Evolutionary conservation across 208 protist species (phyloP).

Genomic region (Wallacemonas sp.): DNA sequence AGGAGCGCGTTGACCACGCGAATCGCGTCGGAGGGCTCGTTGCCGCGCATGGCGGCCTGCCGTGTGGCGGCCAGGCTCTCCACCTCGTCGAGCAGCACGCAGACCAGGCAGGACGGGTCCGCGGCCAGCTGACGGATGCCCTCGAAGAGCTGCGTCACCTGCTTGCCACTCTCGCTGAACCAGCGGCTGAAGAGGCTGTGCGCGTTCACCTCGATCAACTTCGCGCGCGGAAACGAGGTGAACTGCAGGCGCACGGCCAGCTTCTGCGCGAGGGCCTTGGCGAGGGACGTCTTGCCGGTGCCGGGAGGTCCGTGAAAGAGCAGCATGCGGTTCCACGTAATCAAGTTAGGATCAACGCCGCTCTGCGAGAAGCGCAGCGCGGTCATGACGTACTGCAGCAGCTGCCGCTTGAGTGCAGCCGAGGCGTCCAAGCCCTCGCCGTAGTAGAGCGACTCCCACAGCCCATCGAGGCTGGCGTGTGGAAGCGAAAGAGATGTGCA

Average conservation of each 20-base stretch:
- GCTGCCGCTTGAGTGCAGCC: conserved; percentile 74
- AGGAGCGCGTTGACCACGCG: conserved; percentile 96
- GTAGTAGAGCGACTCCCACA: conserved; percentile 91
- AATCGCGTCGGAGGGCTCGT: conserved; percentile 95
- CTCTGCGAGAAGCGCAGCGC: conserved; percentile 84
- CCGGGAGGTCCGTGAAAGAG: conserved; percentile 94
- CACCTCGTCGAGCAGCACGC: conserved; percentile 96
- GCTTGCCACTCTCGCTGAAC: conserved; percentile 98
- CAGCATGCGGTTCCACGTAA: conserved; percentile 81
- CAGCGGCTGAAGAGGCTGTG: conserved; percentile 96
- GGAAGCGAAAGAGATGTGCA: conserved; percentile 70
- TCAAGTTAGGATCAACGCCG: conserved; percentile 79
- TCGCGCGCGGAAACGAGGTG: conserved; percentile 36
- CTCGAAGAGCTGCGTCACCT: conserved; percentile 95
- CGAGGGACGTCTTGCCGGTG: conserved; percentile 95
- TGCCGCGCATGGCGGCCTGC: conserved; percentile 82
- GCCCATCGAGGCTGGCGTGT: conserved; percentile 66
- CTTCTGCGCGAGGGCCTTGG: conserved; percentile 87
- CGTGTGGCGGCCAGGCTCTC: conserved; percentile 94
- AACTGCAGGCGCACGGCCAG: conserved; percentile 59
- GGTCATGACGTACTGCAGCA: conserved; percentile 92
- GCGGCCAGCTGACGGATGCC: conserved; percentile 80
- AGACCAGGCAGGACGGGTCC: conserved; percentile 61
- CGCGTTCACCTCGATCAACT: conserved; percentile 95
- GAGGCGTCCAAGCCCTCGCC: conserved; percentile 56